Conservation (phyloP, 176 grass and related monocot species). For the Saccharum officinarum region DNA sequence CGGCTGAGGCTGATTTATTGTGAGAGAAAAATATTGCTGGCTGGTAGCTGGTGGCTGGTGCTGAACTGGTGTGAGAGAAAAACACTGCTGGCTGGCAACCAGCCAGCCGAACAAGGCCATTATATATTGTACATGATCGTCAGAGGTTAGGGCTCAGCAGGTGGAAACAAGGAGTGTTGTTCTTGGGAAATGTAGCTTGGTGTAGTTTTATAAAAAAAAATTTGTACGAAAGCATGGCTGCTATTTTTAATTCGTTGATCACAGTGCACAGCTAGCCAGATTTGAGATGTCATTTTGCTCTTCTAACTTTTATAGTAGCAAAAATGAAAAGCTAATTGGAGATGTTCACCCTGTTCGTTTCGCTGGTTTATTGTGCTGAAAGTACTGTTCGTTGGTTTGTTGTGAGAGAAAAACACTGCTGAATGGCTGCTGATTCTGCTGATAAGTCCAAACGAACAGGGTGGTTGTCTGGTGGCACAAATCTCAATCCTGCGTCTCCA, state of each 20-base stretch:
- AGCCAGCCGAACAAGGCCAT: too few species aligned
- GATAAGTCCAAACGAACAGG: too few species aligned
- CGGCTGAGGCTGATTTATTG: too few species aligned
- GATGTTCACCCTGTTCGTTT: too few species aligned
- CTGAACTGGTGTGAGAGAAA: too few species aligned
- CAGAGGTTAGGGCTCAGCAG: neutral
- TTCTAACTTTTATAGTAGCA: neutral
- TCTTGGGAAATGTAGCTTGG: neutral
- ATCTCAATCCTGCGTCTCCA: slow-evolving; percentile 39
- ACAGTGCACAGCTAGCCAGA: slow-evolving; percentile 8
- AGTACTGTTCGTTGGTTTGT: too few species aligned
- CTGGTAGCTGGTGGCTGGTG: too few species aligned
- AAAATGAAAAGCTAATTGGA: neutral
- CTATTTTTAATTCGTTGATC: slow-evolving; percentile 6
- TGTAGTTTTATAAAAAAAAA: neutral
- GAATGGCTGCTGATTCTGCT: too few species aligned
- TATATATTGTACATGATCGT: neutral
- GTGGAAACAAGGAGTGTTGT: neutral
- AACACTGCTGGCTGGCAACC: too few species aligned
- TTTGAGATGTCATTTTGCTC: slow-evolving; percentile 28
- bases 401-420: too few species aligned
- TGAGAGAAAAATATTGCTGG: too few species aligned
- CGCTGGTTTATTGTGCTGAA: too few species aligned
- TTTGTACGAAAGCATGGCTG: neutral
- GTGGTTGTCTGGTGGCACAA: slow-evolving; percentile 36